Percentiles rank a stretch among this genome's conserved stretches.
phyloP scores from a whole-genome alignment of 129 eudicot genomes.

The Helianthus tuberosus region DNA sequence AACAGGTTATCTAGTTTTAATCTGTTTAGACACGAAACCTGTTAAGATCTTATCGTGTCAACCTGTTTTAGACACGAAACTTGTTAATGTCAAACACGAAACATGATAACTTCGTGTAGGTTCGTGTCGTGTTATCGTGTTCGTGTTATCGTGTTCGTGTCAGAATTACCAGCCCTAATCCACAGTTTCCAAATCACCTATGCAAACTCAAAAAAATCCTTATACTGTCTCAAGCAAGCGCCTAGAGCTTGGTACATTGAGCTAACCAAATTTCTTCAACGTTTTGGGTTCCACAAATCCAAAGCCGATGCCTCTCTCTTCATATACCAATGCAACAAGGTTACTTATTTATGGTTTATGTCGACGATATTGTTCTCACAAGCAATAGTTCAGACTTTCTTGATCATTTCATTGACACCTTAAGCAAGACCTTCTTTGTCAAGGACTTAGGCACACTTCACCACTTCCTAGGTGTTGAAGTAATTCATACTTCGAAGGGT shows the following conservation, averaged over 20 bases:
- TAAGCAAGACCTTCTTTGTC: neutral
- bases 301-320: neutral
- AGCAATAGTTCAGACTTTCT: neutral
- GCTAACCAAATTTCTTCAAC: neutral
- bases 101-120: too few species aligned
- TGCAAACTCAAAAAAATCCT: neutral
- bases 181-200: neutral
- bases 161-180: too few species aligned
- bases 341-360: neutral
- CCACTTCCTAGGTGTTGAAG: conserved; percentile 1
- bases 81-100: too few species aligned
- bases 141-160: too few species aligned
- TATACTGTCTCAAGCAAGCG: neutral
- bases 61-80: too few species aligned
- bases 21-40: too few species aligned
- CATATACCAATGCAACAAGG: neutral
- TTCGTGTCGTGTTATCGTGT: too few species aligned
- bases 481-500: neutral
- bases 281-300: neutral
- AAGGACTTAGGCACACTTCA: neutral
- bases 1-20: too few species aligned
- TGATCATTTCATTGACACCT: neutral
- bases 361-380: neutral
- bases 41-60: too few species aligned
- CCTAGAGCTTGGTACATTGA: conserved; percentile 4